These are phyloP conservation scores for Calocybe cyanea DNA, from an alignment of 768 basidiomycete genomes.

Conservation along the genomic window DNA sequence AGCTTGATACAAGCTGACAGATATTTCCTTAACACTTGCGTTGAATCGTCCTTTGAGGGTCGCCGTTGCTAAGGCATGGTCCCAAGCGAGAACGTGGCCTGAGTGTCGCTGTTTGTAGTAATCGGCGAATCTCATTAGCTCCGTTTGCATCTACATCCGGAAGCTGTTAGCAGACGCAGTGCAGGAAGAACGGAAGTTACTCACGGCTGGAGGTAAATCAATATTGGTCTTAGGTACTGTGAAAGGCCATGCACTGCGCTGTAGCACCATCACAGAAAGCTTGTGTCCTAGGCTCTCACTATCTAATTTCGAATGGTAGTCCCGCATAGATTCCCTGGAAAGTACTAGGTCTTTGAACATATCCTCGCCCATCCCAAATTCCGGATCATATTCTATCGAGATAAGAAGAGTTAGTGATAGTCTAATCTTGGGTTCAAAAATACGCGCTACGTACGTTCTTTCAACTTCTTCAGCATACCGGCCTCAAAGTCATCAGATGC, in stretches of 20 bases:
- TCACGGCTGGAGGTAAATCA: slow-evolving; percentile 50
- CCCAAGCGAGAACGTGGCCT: slow-evolving; percentile 77
- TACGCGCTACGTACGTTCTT: slow-evolving; percentile 49
- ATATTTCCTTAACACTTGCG: slow-evolving; percentile 75
- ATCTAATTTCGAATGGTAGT: slow-evolving; percentile 50
- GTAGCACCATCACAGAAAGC: slow-evolving; percentile 78
- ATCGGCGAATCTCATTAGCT: slow-evolving; percentile 54
- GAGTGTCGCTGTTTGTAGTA: slow-evolving; percentile 83
- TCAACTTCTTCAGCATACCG: slow-evolving; percentile 79
- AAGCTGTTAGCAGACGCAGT: slow-evolving; percentile 7
- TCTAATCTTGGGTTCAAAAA: background rate
- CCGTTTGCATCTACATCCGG: slow-evolving; percentile 56
- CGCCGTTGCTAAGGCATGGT: slow-evolving; percentile 82
- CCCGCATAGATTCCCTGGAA: slow-evolving; percentile 68
- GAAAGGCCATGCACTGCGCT: slow-evolving; percentile 88
- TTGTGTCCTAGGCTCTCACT: slow-evolving; percentile 38
- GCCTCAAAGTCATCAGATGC: slow-evolving; percentile 88
- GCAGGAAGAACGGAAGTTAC: slow-evolving; percentile 17
- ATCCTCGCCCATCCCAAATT: slow-evolving; percentile 89
- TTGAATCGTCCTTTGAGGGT: slow-evolving; percentile 70
- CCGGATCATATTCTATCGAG: slow-evolving; percentile 92
- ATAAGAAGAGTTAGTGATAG: slow-evolving; percentile 3
- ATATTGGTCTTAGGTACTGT: slow-evolving; percentile 45
- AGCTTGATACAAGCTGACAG: slow-evolving; percentile 88
- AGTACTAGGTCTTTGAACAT: slow-evolving; percentile 92